Base-by-base conservation (phyloP, 805 yeast species). In the Suhomyces pyralidae region DNA sequence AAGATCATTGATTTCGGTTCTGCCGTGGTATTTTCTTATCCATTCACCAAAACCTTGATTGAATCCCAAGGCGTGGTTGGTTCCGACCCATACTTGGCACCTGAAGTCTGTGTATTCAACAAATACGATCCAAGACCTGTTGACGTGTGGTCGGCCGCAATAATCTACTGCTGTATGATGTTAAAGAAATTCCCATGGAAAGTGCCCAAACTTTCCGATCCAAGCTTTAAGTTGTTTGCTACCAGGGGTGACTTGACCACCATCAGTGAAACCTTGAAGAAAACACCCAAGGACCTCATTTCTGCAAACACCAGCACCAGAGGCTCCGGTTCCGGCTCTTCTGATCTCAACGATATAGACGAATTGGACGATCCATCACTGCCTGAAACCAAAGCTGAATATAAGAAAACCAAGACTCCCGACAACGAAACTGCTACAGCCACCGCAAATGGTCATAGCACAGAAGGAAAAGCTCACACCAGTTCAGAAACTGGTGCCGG, bases 171-270 rank as follows among this genome's bases (percentile, higher is more conserved):
- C 59, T 91, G 97, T 74, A 90, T 91, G 97, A 82, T 89, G 54
- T 76, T 91, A 67, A 86, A 90, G 65, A 88, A 90, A 71, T 91
- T 91, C 71, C 97, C 97, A 7, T 91, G 97, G 97, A 90, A 90
- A 65, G 89, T 90, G 7, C 97, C 97, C 7, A 86, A 89, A 63
- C 69, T 84, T 47, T 77, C 86, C 48, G 97, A 91, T 68, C 82
- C 84, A 59, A 85, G 94, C 55, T 92, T 91, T 73, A 89, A 88
- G 69, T 67, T 89, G 59, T 92, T 89, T 66, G 86, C 93, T 45
- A 82, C 88, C 25, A 82, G 91, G 28, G 85, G 85, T 32, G 88
- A 88, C 52, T 82, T 54, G 22, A 48, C 78, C 49, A 81, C 91
- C 0, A 71, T 88, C 55, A 83, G 85, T 58, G 84, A 86, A 25